phyloP scores from a whole-genome alignment of 306 rosid genomes.

The Dicorynia guianensis region DNA sequence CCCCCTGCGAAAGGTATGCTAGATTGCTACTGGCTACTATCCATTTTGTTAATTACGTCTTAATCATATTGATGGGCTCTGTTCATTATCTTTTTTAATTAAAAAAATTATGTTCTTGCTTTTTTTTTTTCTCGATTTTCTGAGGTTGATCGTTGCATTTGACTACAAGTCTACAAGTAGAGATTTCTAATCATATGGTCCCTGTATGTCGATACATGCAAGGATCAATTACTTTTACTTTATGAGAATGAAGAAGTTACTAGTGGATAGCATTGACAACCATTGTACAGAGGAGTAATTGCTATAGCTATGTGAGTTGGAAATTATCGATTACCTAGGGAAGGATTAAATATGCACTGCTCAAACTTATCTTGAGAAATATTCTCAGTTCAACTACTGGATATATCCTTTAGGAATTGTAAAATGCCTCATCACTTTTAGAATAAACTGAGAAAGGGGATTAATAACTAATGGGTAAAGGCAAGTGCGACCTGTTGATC shows the following conservation, averaged over 20 bases:
- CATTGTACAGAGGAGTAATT: not conserved
- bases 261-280: not conserved
- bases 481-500: too few species aligned
- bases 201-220: too few species aligned
- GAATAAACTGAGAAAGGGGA: too few species aligned
- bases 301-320: not conserved
- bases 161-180: not conserved
- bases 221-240: not conserved
- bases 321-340: not conserved
- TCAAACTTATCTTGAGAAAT: too few species aligned
- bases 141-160: not conserved
- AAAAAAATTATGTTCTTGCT: too few species aligned
- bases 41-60: not conserved
- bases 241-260: not conserved
- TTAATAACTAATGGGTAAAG: too few species aligned
- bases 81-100: not conserved
- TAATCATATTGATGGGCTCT: not conserved
- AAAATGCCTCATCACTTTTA: too few species aligned
- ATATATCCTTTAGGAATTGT: too few species aligned
- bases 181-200: too few species aligned
- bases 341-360: not conserved
- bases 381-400: too few species aligned
- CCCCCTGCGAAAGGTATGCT: slow-evolving; percentile 40
- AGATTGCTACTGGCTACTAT: not conserved
- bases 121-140: not conserved